Conservation (phyloP, 805 yeast species). For the Wickerhamomyces silvicola region DNA sequence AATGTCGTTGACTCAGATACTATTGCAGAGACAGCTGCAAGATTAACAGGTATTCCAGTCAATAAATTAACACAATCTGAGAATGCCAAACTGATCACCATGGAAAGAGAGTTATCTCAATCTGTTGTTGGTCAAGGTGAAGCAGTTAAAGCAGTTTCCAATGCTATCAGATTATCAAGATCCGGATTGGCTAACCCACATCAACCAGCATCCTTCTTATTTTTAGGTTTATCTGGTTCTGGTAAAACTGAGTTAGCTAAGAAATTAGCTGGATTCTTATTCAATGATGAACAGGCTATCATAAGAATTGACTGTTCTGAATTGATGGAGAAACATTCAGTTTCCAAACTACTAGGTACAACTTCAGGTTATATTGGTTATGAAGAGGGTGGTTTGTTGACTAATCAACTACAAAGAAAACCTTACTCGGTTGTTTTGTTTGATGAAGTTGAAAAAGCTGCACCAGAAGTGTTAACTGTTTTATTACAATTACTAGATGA, state of each 20-base stretch:
- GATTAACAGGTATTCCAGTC: conserved; percentile 96
- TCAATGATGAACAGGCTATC: conserved; percentile 95
- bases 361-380: conserved; percentile 97
- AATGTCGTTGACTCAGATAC: conserved; percentile 90
- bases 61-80: conserved; percentile 92
- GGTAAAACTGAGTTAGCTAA: conserved; percentile 98
- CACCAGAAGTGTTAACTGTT: conserved; percentile 93
- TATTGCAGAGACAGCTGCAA: conserved; percentile 94
- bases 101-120: conserved; percentile 80
- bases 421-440: conserved; percentile 96
- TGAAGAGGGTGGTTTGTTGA: conserved; percentile 95
- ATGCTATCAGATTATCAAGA: conserved; percentile 87
- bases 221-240: conserved; percentile 92
- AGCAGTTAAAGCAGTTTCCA: conserved; percentile 94
- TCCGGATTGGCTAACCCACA: conserved; percentile 95
- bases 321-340: conserved; percentile 90
- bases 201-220: conserved; percentile 93
- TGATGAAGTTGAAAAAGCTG: conserved; percentile 98
- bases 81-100: conserved; percentile 84
- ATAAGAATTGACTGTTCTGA: conserved; percentile 97
- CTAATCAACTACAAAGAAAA: conserved; percentile 83
- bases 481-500: conserved; percentile 91
- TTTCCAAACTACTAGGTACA: conserved; percentile 91
- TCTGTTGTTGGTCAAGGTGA: conserved; percentile 93
- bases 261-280: conserved; percentile 91